Base-by-base conservation (phyloP, 2,329 filamentous ascomycete genomes). In the Fusarium oligoseptatum region DNA sequence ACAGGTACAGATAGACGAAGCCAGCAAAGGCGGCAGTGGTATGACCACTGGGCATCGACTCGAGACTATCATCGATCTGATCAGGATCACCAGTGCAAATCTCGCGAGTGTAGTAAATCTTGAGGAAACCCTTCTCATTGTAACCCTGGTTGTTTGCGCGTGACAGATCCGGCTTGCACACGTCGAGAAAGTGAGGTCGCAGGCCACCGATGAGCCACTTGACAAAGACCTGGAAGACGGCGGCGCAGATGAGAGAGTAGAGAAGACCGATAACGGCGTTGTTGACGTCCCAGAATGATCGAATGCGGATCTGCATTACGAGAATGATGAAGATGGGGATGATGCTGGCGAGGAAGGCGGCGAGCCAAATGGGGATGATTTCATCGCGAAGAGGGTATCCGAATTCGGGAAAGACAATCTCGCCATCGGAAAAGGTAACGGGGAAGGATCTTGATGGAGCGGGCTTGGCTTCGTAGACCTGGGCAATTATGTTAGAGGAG, bases 371-470 rank as follows among this genome's bases (percentile, higher is more conserved):
- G 27, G 93, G 92, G 8, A 94, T 82, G 78, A 94, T 92, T 76
- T 94, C 91, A 52, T 92, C 89, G 70, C 92, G 90, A 27, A 93
- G 82, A 1, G 92, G 92, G 79, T 93, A 94, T 32, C 91, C 92
- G 74, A 94, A 93, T 69, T 94, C 80, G 0, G 93, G 92, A 74
- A 91, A 89, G 55, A 94, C 91, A 48, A 94, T 86, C 78, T 93
- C 89, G 69, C 91, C 91, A 75, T 94, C 89, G 34, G 85, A 81
- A 78, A 93, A 93, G 56, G 87, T 88, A 48, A 94, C 87, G 39
- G 92, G 88, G 80, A 94, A 94, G 11, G 91, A 93, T n/a, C 92
- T 88, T 8, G 88, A 90, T 0, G 92, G 90, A 0, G 92, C 91
- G 0, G 92, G 92, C 17, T 89, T 85, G 3, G 91, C 91, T 72